These are phyloP conservation scores for Bipolaris victoriae DNA, from an alignment of 2,329 filamentous ascomycete species.

Conservation along the genomic window DNA sequence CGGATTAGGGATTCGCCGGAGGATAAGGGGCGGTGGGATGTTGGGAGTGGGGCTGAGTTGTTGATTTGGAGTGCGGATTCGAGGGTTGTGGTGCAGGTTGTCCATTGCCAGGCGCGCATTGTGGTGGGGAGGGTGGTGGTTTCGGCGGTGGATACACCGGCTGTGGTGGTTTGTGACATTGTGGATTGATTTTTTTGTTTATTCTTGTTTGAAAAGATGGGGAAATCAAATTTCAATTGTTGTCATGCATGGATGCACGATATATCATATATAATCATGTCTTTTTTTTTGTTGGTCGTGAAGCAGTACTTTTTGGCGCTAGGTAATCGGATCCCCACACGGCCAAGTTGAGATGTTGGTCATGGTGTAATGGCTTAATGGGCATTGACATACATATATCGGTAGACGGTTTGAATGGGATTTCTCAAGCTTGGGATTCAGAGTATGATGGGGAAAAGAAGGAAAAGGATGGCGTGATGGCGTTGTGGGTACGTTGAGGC, in stretches of 20 bases:
- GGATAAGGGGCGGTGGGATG: conserved; percentile 3
- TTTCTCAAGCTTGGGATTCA: neutral
- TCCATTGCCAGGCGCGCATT: conserved; percentile 38
- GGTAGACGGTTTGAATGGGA: too few species aligned
- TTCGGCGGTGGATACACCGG: neutral
- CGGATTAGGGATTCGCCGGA: conserved; percentile 22
- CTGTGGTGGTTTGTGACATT: conserved; percentile 10
- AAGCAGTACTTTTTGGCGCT: conserved; percentile 5
- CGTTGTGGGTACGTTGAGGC: neutral
- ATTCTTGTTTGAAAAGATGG: neutral
- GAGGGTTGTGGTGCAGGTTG: conserved; percentile 19
- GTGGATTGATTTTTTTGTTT: neutral
- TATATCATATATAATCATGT: conserved; percentile 4
- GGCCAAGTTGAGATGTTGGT: conserved; percentile 4
- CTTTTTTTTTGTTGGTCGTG: neutral
- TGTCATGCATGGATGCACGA: neutral
- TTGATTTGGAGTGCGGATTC: conserved; percentile 22
- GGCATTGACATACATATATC: neutral
- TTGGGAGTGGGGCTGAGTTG: conserved; percentile 12
- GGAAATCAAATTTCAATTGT: neutral
- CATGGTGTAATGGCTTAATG: neutral
- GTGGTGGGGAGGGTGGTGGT: conserved; percentile 15
- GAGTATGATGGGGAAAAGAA: neutral
- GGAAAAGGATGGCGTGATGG: neutral
- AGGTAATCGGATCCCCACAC: conserved; percentile 14